phyloP scores from a whole-genome alignment of 1,284 basidiomycete genomes.

The Meripilus lineatus region DNA sequence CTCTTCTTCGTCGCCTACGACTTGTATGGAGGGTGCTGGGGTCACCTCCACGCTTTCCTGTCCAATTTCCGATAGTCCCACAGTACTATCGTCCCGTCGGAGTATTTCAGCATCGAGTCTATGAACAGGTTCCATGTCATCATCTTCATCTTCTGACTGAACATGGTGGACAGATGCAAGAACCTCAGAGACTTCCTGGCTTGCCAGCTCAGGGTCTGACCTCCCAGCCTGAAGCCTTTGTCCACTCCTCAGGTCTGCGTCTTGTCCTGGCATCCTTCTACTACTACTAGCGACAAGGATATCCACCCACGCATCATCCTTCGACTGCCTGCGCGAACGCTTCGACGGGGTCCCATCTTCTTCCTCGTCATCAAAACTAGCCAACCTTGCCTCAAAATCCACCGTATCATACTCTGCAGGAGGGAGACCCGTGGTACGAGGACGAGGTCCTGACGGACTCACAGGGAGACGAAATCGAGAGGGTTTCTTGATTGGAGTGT shows the following conservation, averaged over 20 bases:
- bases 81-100: conserved; percentile 10
- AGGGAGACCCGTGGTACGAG: conserved; percentile 39
- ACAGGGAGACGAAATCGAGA: conserved; percentile 57
- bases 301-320: conserved; percentile 77
- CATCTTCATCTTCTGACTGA: conserved; percentile 41
- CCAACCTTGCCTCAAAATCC: conserved; percentile 70
- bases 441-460: conserved; percentile 36
- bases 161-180: conserved; percentile 57
- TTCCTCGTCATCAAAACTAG: conserved; percentile 62
- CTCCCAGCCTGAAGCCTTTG: conserved; percentile 35
- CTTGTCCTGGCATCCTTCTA: conserved; percentile 57
- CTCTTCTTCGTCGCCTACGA: conserved; percentile 32
- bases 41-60: conserved; percentile 4
- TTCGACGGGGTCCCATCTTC: too few species aligned
- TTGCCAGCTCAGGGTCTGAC: conserved; percentile 66
- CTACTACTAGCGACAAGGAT: conserved; percentile 70
- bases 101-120: conserved; percentile 17
- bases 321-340: conserved; percentile 51
- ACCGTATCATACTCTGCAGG: conserved; percentile 67
- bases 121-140: conserved; percentile 37
- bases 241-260: conserved; percentile 37
- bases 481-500: conserved; percentile 15
- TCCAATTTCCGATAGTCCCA: conserved; percentile 1
- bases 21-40: conserved; percentile 12
- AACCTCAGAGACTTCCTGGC: conserved; percentile 66